These are phyloP conservation scores for Urostyla sp. DNA, from an alignment of 73 alveolate species.

Conservation along the genomic window DNA sequence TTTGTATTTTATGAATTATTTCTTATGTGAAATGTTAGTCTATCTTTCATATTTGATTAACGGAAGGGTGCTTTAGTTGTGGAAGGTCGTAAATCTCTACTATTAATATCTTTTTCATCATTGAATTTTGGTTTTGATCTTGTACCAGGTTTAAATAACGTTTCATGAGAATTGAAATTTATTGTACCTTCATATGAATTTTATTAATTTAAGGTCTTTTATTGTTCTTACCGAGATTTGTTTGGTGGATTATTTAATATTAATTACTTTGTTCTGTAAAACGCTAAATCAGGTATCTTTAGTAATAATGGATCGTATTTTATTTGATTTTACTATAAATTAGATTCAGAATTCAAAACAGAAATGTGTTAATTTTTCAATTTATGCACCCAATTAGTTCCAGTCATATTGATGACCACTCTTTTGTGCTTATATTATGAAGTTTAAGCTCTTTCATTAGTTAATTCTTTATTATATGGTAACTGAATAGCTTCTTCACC, in stretches of 20 bases:
- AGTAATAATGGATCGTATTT: slow-evolving; percentile 38
- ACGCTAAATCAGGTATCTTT: slow-evolving; percentile 46
- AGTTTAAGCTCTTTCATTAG: too few species aligned
- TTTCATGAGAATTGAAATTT: not conserved
- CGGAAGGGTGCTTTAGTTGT: too few species aligned
- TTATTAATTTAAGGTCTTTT: not conserved
- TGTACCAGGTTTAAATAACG: not conserved
- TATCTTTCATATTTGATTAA: not conserved
- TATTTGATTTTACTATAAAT: not conserved
- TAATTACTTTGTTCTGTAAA: not conserved
- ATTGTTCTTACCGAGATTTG: not conserved
- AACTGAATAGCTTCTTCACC: too few species aligned
- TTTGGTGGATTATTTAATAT: slow-evolving; percentile 21
- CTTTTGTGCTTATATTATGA: too few species aligned
- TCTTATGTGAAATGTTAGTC: not conserved
- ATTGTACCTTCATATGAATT: not conserved
- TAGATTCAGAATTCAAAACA: not conserved
- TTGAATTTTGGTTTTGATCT: slow-evolving; percentile 13
- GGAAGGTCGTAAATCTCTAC: too few species aligned
- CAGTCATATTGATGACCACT: slow-evolving; percentile 10
- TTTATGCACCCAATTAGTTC: not conserved
- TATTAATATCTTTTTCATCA: not conserved
- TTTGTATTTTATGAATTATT: not conserved
- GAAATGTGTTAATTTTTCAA: not conserved
- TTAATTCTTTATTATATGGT: too few species aligned